Evolutionary conservation across 495 filamentous ascomycete species (phyloP).

Genomic region (Alectoria sarmentosa): DNA sequence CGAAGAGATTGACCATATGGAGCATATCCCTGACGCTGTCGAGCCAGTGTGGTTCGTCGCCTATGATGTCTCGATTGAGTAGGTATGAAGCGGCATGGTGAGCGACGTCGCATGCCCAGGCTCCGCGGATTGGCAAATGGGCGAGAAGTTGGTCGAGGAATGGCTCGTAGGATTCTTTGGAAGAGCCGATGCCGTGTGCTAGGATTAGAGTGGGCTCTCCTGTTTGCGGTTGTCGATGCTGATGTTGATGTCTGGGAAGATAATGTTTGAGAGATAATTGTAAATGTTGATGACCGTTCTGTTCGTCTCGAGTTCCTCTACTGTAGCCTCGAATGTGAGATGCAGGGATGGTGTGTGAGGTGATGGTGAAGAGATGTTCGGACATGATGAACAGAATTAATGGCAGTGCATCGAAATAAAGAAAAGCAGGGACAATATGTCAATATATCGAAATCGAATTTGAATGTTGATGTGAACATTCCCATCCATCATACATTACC

Average conservation of each 20-base stretch:
- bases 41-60: slow-evolving; percentile 36
- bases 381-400: too few species aligned
- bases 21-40: slow-evolving; percentile 43
- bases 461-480: too few species aligned
- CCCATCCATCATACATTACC: too few species aligned
- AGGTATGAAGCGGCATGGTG: slow-evolving; percentile 33
- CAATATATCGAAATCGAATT: too few species aligned
- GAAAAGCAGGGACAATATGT: too few species aligned
- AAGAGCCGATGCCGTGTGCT: slow-evolving; percentile 41
- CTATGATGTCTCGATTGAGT: slow-evolving; percentile 22
- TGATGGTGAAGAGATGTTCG: slow-evolving; percentile 21
- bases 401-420: too few species aligned
- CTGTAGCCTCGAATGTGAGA: slow-evolving; percentile 26
- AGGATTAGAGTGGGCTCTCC: slow-evolving; percentile 40
- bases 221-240: slow-evolving; percentile 23
- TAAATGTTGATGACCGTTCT: slow-evolving; percentile 23
- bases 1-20: slow-evolving; percentile 42
- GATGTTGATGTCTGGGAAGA: too few species aligned
- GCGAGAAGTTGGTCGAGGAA: slow-evolving; percentile 38
- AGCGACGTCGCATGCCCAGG: slow-evolving; percentile 41
- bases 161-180: slow-evolving; percentile 44
- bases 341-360: slow-evolving; percentile 24
- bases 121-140: slow-evolving; percentile 33
- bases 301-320: slow-evolving; percentile 20
- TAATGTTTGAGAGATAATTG: slow-evolving; percentile 42